These are phyloP conservation scores for Lanmaoa pseudosensibilis DNA, from an alignment of 768 basidiomycete species.

Conservation along the genomic window DNA sequence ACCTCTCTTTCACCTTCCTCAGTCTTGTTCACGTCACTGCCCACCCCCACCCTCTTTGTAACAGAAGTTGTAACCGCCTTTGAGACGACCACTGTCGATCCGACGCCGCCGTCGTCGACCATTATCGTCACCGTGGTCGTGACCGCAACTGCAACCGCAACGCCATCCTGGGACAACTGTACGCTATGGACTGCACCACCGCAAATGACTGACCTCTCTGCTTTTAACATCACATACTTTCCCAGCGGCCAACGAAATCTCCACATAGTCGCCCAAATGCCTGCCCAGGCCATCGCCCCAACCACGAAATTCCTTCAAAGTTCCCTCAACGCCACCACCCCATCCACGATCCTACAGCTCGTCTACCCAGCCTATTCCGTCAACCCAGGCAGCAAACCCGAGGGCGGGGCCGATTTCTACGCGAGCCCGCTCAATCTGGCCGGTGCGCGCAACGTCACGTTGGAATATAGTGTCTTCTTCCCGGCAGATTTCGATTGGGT, in stretches of 20 bases:
- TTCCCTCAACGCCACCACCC: conserved; percentile 26
- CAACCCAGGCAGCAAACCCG: conserved; percentile 61
- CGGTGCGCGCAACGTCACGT: conserved; percentile 50
- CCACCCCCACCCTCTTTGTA: conserved; percentile 2
- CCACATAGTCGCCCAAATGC: conserved; percentile 51
- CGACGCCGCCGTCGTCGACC: background rate
- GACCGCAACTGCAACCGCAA: background rate
- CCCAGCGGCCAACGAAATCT: conserved; percentile 56
- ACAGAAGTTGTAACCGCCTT: conserved; percentile 10
- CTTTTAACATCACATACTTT: conserved; percentile 61
- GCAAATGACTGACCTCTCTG: conserved; percentile 54
- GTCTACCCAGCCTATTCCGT: conserved; percentile 68
- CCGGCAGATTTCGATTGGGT: conserved; percentile 75
- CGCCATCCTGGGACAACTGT: conserved; percentile 12
- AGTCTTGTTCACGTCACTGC: background rate
- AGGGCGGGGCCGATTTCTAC: conserved; percentile 76
- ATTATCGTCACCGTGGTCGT: conserved; percentile 11
- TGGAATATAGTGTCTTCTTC: conserved; percentile 77
- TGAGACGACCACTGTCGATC: conserved; percentile 9
- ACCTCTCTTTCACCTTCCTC: background rate
- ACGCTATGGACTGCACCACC: conserved; percentile 52
- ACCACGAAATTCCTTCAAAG: conserved; percentile 14
- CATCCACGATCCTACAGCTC: conserved; percentile 54
- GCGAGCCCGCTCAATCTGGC: conserved; percentile 47
- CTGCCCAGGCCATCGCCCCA: conserved; percentile 34